These are phyloP conservation scores for Chlamydomonas sp. DNA, from an alignment of 139 green algal genomes.

Conservation along the genomic window DNA sequence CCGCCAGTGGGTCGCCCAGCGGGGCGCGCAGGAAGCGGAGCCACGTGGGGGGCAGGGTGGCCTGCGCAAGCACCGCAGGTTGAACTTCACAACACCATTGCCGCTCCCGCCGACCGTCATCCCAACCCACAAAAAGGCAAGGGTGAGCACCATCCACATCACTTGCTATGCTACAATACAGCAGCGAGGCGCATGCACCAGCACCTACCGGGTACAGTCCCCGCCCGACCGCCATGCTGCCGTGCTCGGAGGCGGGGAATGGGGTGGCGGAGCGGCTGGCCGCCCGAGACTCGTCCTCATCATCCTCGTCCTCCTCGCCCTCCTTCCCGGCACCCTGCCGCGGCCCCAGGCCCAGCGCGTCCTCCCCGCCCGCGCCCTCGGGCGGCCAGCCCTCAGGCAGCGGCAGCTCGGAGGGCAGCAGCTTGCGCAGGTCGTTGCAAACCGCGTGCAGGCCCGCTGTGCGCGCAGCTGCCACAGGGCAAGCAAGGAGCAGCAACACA, in stretches of 20 bases:
- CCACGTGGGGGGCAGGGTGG: conserved; percentile 18
- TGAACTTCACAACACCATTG: background rate
- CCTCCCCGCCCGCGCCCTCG: background rate
- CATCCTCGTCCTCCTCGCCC: background rate
- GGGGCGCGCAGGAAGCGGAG: conserved; percentile 28
- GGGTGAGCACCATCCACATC: no score
- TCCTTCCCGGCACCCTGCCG: background rate
- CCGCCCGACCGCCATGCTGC: background rate
- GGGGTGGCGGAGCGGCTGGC: background rate
- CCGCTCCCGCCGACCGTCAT: background rate
- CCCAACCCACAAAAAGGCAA: background rate
- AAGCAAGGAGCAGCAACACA: background rate
- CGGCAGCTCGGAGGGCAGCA: conserved; percentile 22
- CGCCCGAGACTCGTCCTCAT: background rate
- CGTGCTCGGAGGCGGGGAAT: background rate
- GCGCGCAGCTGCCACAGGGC: conserved; percentile 1
- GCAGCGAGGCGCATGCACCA: no score
- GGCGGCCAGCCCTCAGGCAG: conserved; percentile 31
- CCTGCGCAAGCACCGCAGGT: background rate
- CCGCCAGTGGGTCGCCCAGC: background rate
- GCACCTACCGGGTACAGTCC: background rate
- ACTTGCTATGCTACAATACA: no score
- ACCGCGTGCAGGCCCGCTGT: background rate
- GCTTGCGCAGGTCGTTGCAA: background rate
- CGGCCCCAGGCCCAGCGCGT: background rate